Evolutionary conservation across 2,329 filamentous ascomycete genomes (phyloP).

Genomic region (Cyphellophora europaea): DNA sequence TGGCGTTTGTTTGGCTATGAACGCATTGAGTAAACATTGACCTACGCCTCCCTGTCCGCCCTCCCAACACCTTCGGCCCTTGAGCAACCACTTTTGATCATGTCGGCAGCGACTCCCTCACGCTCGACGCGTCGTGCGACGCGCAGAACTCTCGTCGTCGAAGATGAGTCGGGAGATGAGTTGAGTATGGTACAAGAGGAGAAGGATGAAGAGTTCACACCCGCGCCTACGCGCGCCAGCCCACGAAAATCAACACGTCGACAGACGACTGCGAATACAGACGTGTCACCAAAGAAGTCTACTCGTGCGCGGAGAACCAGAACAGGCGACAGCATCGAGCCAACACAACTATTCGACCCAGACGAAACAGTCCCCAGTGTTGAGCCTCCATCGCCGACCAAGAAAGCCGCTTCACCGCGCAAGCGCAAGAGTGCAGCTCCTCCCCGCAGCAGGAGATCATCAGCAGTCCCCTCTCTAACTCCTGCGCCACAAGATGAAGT

Average conservation of each 20-base stretch:
- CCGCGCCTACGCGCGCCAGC: constrained; percentile 53
- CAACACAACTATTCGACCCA: constrained; percentile 51
- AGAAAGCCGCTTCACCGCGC: constrained; percentile 45
- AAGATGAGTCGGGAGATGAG: constrained; percentile 70
- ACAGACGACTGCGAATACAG: constrained; percentile 39
- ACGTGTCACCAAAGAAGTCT: constrained; percentile 27
- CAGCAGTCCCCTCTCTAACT: constrained; percentile 22
- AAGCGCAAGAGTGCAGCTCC: constrained; percentile 57
- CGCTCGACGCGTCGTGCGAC: constrained; percentile 53
- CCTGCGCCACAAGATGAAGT: constrained; percentile 32
- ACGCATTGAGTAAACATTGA: neutral
- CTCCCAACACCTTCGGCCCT: too few species aligned
- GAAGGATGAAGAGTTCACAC: constrained; percentile 72
- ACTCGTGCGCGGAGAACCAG: constrained; percentile 34
- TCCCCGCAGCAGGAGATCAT: constrained; percentile 31
- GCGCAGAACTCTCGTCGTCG: constrained; percentile 64
- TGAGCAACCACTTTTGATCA: constrained; percentile 2
- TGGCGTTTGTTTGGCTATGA: constrained; percentile 2
- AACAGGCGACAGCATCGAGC: constrained; percentile 45
- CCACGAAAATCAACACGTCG: constrained; percentile 49
- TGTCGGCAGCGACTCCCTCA: constrained; percentile 25
- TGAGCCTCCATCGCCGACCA: constrained; percentile 45
- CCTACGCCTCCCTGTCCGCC: too few species aligned
- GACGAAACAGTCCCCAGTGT: constrained; percentile 39
- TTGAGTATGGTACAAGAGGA: constrained; percentile 41